Percentiles rank a stretch among this genome's conserved stretches.
phyloP scores from a whole-genome alignment of 768 basidiomycete genomes.

The Clavaria fumosa region DNA sequence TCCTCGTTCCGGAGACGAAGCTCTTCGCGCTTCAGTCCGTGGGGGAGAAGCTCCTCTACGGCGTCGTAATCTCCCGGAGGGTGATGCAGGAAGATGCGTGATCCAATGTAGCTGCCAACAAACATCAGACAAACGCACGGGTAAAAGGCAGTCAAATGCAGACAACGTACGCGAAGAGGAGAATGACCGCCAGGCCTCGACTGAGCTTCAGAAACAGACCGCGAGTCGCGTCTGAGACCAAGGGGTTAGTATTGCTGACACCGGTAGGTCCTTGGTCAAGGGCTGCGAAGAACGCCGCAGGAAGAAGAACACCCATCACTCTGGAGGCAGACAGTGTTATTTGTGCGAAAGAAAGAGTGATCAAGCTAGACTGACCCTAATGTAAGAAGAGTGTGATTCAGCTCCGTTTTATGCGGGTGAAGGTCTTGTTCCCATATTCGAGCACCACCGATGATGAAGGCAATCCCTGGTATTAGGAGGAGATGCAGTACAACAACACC shows the following conservation, averaged over 20 bases:
- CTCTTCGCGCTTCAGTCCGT: slow-evolving; percentile 28
- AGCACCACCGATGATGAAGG: slow-evolving; percentile 63
- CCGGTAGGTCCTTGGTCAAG: slow-evolving; percentile 23
- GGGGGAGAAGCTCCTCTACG: slow-evolving; percentile 27
- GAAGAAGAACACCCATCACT: slow-evolving; percentile 46
- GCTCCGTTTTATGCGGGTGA: slow-evolving; percentile 45
- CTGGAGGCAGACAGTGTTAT: slow-evolving; percentile 11
- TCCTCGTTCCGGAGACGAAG: slow-evolving; percentile 21
- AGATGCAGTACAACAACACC: slow-evolving; percentile 64
- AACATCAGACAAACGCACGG: too few relatives aligned
- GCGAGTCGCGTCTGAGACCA: slow-evolving; percentile 30
- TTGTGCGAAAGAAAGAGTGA: not conserved
- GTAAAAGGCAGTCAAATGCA: too few relatives aligned
- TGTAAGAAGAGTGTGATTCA: slow-evolving; percentile 55
- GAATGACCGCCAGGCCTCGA: slow-evolving; percentile 45
- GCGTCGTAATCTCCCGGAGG: slow-evolving; percentile 47
- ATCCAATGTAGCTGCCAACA: slow-evolving; percentile 55
- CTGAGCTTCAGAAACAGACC: slow-evolving; percentile 42
- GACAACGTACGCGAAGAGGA: slow-evolving; percentile 38
- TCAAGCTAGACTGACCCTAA: slow-evolving; percentile 31
- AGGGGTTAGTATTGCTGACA: slow-evolving; percentile 10
- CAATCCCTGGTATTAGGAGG: slow-evolving; percentile 50
- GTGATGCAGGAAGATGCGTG: slow-evolving; percentile 54
- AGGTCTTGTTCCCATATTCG: slow-evolving; percentile 51
- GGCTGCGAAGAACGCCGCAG: slow-evolving; percentile 54